Conservation (phyloP, 2,329 filamentous ascomycete species). For the Clarireedia monteithiana region DNA sequence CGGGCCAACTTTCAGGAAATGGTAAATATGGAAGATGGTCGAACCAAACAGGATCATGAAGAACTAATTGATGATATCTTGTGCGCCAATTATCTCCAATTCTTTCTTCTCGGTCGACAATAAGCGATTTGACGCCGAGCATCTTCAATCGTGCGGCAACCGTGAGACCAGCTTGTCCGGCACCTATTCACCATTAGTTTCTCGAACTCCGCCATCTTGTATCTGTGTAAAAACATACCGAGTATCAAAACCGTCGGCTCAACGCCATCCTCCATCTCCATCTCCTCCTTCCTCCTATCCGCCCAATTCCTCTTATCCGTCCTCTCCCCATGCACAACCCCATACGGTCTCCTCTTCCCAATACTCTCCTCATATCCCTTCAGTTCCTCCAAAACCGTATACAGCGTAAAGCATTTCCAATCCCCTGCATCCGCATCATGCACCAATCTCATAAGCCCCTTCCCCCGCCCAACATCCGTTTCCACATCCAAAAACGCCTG, state of each 20-base stretch:
- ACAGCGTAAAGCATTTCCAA: slow-evolving; percentile 60
- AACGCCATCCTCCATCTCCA: slow-evolving; percentile 33
- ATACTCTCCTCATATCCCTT: slow-evolving; percentile 44
- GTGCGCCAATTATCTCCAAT: slow-evolving; percentile 59
- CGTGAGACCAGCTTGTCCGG: slow-evolving; percentile 52
- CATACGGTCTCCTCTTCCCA: slow-evolving; percentile 41
- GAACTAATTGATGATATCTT: slow-evolving; percentile 56
- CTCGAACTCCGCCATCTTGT: slow-evolving; percentile 11
- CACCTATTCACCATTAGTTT: slow-evolving; percentile 46
- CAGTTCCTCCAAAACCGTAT: slow-evolving; percentile 49
- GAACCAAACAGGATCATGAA: slow-evolving; percentile 56
- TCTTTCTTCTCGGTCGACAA: slow-evolving; percentile 49
- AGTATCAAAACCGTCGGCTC: slow-evolving; percentile 52
- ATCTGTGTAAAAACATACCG: slow-evolving; percentile 34
- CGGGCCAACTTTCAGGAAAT: slow-evolving; percentile 58
- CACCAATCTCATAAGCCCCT: slow-evolving; percentile 47
- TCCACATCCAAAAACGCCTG: slow-evolving; percentile 48
- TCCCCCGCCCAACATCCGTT: slow-evolving; percentile 45
- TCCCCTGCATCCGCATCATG: slow-evolving; percentile 24
- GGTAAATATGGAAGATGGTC: slow-evolving; percentile 55
- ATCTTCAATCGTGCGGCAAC: slow-evolving; percentile 52
- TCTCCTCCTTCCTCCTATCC: slow-evolving; percentile 42
- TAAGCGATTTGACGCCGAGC: slow-evolving; percentile 45
- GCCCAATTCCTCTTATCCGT: slow-evolving; percentile 51
- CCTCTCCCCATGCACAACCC: slow-evolving; percentile 47